Base-by-base conservation (phyloP, 257 asterid genomes). In the Knoxia roxburghii region DNA sequence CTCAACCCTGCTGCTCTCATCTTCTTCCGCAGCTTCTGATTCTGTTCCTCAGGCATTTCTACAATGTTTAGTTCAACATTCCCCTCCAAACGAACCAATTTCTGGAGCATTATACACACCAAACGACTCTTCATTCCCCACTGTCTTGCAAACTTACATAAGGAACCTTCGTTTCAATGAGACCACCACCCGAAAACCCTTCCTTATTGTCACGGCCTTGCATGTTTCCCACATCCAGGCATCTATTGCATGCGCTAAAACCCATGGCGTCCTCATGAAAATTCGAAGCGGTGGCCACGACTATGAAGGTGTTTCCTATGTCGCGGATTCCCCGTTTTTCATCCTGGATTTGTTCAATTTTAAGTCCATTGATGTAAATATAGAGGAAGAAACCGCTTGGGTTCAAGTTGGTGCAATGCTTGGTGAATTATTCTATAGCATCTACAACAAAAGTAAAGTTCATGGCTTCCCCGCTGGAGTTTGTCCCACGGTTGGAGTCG, bases 251-350 rank as follows among this genome's bases (percentile, higher is more conserved):
- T 86, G 92, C 67, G 82, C 78, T 0, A 79, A 76, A 27, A 14
- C 49, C 8, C 77, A 82, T 43, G 32, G 65, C 32, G 35, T 82
- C 64, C 86, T 73, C 65, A 82, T 85, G 83, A 82, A 75, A 48
- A 71, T 75, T 65, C 79, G 90, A 7, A 82, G 87, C 55, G 90
- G 90, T 26, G 90, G 90, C 61, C 90, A 85, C 35, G 90, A 85
- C 55, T 85, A 82, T 13, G 87, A 85, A 30, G 90, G 90, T 0
- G 6, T 80, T 14, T 85, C 90, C 3, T 85, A 84, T 70, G 66
- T 69, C 32, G 80, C 90, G 1, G 73, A 67, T 0, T 29, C n/a
- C 12, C 82, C 84, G 0, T 84, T 84, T 79, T 82, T 84, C 78
- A 30, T 82, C 27, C 78, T 84, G 0, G 90, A 84, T 49, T 41